A percentile compares a stretch with the other conserved stretches of the same genome.
These are phyloP conservation scores for Eimeria acervulina DNA, from an alignment of 169 alveolate species.

Conservation along the genomic window DNA sequence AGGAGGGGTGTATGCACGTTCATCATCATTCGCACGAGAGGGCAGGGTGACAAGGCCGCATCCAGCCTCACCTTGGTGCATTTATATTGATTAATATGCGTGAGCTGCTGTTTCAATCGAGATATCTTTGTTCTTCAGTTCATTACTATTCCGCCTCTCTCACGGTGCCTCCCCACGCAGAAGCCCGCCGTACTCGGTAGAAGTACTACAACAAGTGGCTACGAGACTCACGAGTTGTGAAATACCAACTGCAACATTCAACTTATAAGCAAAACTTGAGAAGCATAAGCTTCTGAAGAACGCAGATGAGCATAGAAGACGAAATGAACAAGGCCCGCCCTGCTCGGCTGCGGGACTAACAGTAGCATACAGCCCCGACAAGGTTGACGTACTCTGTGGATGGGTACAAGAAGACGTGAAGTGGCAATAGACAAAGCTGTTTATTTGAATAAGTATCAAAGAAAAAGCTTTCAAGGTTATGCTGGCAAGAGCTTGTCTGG, in stretches of 20 bases:
- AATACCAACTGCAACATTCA: neutral
- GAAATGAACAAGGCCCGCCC: neutral
- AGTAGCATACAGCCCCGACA: neutral
- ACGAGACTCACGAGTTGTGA: neutral
- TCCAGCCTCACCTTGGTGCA: neutral
- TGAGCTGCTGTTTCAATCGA: neutral
- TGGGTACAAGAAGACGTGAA: neutral
- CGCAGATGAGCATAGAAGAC: neutral
- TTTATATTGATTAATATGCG: neutral
- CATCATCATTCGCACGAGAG: neutral
- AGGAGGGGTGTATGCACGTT: neutral
- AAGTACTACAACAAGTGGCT: neutral
- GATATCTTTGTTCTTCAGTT: neutral
- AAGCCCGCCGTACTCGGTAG: neutral
- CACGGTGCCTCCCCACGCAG: neutral
- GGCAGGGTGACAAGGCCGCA: neutral
- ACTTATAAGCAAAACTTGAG: neutral
- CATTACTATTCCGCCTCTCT: neutral
- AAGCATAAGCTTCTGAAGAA: neutral
- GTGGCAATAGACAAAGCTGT: neutral
- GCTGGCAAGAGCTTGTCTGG: neutral
- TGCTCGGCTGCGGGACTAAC: neutral
- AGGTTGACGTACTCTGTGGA: neutral
- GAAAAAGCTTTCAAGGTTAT: neutral
- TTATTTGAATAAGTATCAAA: neutral